Conservation (phyloP, 2,329 filamentous ascomycete genomes). For the Curvularia spicifera region DNA sequence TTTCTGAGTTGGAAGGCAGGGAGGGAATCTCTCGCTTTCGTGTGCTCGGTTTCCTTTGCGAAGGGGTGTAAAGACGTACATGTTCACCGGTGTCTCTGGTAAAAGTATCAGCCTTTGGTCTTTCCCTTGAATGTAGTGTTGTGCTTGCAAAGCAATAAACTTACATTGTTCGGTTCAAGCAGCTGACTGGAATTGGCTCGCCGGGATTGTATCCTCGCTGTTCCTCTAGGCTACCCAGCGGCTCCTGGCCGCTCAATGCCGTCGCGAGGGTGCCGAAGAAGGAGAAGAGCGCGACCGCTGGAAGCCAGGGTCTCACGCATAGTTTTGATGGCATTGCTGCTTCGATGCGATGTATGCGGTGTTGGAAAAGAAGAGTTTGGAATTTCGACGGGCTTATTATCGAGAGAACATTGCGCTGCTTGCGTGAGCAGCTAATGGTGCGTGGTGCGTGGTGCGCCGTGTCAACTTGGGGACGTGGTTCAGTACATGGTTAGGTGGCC, state of each 20-base stretch:
- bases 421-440: slow-evolving; percentile 5
- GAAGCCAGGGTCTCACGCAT: slow-evolving; percentile 20
- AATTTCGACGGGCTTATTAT: not conserved
- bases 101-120: slow-evolving; percentile 15
- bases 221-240: slow-evolving; percentile 43
- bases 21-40: not conserved
- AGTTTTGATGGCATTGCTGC: not conserved
- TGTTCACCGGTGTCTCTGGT: slow-evolving; percentile 85
- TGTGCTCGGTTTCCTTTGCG: not conserved
- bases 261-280: slow-evolving; percentile 46
- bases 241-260: slow-evolving; percentile 52
- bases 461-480: slow-evolving; percentile 17
- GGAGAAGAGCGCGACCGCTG: slow-evolving; percentile 35
- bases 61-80: slow-evolving; percentile 46
- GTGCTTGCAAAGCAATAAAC: slow-evolving; percentile 18
- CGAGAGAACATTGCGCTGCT: slow-evolving; percentile 5
- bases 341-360: not conserved
- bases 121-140: not conserved
- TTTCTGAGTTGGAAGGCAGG: not conserved
- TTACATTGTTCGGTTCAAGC: slow-evolving; percentile 60
- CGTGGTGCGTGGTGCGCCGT: slow-evolving; percentile 9
- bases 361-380: not conserved
- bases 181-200: slow-evolving; percentile 59
- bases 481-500: slow-evolving; percentile 10
- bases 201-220: slow-evolving; percentile 56